Evolutionary conservation across 2,329 filamentous ascomycete species (phyloP).

Genomic region (Chaetomiaceae sp.): DNA sequence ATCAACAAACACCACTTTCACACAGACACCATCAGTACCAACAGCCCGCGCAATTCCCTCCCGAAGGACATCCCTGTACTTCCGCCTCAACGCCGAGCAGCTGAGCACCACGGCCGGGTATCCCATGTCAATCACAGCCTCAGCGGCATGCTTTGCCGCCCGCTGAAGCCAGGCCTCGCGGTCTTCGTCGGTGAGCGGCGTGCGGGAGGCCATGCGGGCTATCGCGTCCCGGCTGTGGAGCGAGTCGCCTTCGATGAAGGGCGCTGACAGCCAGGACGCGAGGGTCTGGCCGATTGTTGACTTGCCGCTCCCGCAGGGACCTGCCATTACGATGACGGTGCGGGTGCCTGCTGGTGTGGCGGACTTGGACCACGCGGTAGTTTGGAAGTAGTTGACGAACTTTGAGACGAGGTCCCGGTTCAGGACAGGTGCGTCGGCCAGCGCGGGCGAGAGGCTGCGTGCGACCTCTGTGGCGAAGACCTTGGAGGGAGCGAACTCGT

Average conservation of each 20-base stretch:
- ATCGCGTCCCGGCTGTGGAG: neutral
- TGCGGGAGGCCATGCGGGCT: neutral
- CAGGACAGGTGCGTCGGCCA: neutral
- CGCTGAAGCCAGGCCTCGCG: neutral
- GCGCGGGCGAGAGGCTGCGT: neutral
- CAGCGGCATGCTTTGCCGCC: neutral
- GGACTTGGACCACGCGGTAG: neutral
- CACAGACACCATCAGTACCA: neutral
- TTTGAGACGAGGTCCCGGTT: neutral
- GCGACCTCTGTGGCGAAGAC: neutral
- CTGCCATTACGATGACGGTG: neutral
- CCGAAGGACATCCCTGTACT: neutral
- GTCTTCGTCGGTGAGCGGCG: neutral
- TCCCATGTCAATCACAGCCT: neutral
- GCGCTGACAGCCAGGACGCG: neutral
- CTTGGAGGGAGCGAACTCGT: neutral
- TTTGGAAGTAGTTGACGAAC: neutral
- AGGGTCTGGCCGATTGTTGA: neutral
- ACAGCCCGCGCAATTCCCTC: neutral
- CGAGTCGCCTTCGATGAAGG: neutral
- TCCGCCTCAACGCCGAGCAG: neutral
- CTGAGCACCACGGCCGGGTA: neutral
- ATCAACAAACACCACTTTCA: neutral
- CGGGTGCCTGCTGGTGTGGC: neutral
- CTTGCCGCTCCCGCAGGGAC: neutral